phyloP scores from a whole-genome alignment of 2,329 filamentous ascomycete species.

The Macrophomina tecta region DNA sequence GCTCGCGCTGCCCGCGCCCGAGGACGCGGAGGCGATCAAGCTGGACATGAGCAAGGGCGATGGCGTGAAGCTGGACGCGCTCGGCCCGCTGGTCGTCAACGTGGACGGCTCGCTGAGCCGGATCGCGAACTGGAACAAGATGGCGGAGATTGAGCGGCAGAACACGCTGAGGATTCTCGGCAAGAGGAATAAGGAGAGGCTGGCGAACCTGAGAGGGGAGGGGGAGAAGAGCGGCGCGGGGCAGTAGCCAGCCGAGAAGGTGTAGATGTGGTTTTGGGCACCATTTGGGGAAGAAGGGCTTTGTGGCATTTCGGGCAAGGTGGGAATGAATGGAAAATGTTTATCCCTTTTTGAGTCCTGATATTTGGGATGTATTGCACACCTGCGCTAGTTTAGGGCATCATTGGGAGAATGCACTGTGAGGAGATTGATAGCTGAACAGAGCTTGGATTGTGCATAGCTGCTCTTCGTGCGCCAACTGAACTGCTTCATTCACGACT shows the following conservation, averaged over 20 bases:
- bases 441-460: no score
- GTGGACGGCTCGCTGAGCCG: slow-evolving; percentile 72
- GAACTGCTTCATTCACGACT: no score
- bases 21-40: slow-evolving; percentile 35
- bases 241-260: not conserved
- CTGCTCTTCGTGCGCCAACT: no score
- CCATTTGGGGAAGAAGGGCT: not conserved
- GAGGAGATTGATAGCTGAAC: no score
- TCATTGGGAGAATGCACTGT: no score
- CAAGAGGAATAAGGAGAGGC: slow-evolving; percentile 69
- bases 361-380: no score
- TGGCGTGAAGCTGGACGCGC: slow-evolving; percentile 65
- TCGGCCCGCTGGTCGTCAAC: slow-evolving; percentile 78
- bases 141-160: slow-evolving; percentile 70
- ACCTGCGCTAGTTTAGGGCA: no score
- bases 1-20: slow-evolving; percentile 31
- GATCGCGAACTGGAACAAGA: slow-evolving; percentile 75
- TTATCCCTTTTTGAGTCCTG: no score
- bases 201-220: slow-evolving; percentile 59
- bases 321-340: no score
- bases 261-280: not conserved
- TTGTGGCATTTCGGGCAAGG: not conserved
- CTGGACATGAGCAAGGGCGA: slow-evolving; percentile 44
- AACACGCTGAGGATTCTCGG: slow-evolving; percentile 71
- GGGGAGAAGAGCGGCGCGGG: not conserved